Base-by-base conservation (phyloP, 208 protist species). In the Vickermania ingenoplastis region DNA sequence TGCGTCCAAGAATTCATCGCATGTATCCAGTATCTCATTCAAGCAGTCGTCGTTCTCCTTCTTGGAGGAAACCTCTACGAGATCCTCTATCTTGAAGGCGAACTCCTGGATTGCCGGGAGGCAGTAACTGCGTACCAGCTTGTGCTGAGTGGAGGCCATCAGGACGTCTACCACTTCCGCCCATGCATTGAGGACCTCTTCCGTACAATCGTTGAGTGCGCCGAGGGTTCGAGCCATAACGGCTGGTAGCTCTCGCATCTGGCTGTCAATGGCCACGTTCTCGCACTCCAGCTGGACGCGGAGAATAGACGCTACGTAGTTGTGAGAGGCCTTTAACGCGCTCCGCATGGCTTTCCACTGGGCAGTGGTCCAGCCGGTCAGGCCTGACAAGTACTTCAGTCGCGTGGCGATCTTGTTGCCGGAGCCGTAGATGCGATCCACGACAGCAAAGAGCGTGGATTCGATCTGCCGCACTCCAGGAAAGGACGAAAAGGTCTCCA, bases 271-370 rank as follows among this genome's bases (percentile, higher is more conserved):
- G 5, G 84, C 82, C 27, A 91, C 80, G 64, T 90, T 90, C 49
- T 94, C 88, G 55, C 80, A 88, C 61, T 94, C 84, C 1, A 94
- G 69, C 76, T 94, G 84, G 29, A 94, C 82, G 24, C 80, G 79
- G 13, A 94, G 67, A 22, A 94, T 41, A 53, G 89, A 78, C 0
- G 72, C 57, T 41, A 90, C 63, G 58, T 90, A 94, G 41, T 76
- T 71, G 48, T 85, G 75, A 2, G 73, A 73, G 7, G 71, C 79
- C 29, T 28, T 30, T 30, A 94, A 69, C 14, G 67, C 60, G 52
- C 63, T 81, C 57, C 74, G 75, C 5, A 70, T 69, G 41, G 76
- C 69, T 2, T 83, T 81, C 41, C 89, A 65, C 11, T 64, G 45
- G 1, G 83, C 68, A 22, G 81, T 74, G 22, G 81, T 71, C 49